phyloP scores from a whole-genome alignment of 805 yeast species.

The Hermanozyma aechmeae region DNA sequence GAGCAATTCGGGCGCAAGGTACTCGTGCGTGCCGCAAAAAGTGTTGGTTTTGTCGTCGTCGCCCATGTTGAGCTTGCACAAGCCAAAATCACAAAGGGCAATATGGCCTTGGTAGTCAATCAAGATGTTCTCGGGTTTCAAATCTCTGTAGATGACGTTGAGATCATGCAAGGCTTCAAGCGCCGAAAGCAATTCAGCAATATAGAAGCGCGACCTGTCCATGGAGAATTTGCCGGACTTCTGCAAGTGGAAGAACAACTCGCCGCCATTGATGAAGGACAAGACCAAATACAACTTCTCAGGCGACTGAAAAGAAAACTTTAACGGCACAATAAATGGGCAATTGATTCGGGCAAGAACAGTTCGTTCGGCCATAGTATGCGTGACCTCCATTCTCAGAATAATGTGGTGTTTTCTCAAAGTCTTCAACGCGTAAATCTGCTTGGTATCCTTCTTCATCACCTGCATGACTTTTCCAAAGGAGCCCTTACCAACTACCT shows the following conservation, averaged over 20 bases:
- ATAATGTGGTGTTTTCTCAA: conserved; percentile 91
- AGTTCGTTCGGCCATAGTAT: conserved; percentile 92
- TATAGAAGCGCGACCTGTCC: conserved; percentile 85
- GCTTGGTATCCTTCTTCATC: conserved; percentile 87
- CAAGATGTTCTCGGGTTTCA: conserved; percentile 92
- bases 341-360: conserved; percentile 87
- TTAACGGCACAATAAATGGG: conserved; percentile 93
- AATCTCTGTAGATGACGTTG: conserved; percentile 89
- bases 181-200: conserved; percentile 90
- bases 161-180: conserved; percentile 84
- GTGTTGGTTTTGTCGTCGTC: conserved; percentile 82
- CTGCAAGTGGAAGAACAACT: conserved; percentile 88
- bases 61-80: conserved; percentile 92
- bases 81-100: conserved; percentile 94
- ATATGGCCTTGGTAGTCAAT: conserved; percentile 96
- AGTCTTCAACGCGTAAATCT: conserved; percentile 90
- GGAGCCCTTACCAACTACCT: conserved; percentile 96
- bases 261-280: conserved; percentile 95
- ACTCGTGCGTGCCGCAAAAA: conserved; percentile 97
- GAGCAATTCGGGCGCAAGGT: conserved; percentile 88
- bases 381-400: conserved; percentile 89
- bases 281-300: conserved; percentile 86
- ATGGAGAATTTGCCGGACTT: conserved; percentile 82
- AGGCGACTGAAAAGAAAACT: conserved; percentile 95
- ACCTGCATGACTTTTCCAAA: conserved; percentile 99